Evolutionary conservation across 2,329 filamentous ascomycete species (phyloP).

Genomic region (Claviceps fusiformis): DNA sequence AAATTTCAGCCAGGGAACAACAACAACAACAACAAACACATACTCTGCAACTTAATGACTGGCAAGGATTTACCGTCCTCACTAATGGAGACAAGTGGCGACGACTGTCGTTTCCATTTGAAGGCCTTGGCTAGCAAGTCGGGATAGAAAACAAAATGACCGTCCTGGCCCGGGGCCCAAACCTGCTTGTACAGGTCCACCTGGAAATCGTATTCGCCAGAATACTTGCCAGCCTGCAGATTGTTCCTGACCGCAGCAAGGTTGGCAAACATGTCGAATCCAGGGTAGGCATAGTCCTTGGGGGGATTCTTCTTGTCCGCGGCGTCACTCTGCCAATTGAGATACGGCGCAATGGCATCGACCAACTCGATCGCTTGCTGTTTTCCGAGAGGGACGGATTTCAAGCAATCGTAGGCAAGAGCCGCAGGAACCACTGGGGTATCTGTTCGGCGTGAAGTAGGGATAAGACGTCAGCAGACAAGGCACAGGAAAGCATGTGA

Average conservation of each 20-base stretch:
- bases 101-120: slow-evolving; percentile 7
- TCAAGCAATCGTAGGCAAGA: slow-evolving; percentile 23
- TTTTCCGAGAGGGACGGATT: slow-evolving; percentile 24
- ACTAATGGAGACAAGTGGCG: slow-evolving; percentile 26
- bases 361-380: slow-evolving; percentile 21
- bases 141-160: slow-evolving; percentile 35
- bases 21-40: not conserved
- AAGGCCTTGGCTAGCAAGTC: slow-evolving; percentile 8
- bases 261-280: slow-evolving; percentile 31
- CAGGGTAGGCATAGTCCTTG: slow-evolving; percentile 32
- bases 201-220: slow-evolving; percentile 42
- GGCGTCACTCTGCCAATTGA: slow-evolving; percentile 34
- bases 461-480: not conserved
- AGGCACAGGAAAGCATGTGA: too few relatives aligned
- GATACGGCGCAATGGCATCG: slow-evolving; percentile 25
- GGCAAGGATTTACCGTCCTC: slow-evolving; percentile 15
- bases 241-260: slow-evolving; percentile 32
- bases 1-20: too few relatives aligned
- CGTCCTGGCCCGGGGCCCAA: slow-evolving; percentile 41
- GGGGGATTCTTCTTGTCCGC: slow-evolving; percentile 39
- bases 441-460: slow-evolving; percentile 6
- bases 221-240: slow-evolving; percentile 26
- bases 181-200: slow-evolving; percentile 38
- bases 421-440: slow-evolving; percentile 21
- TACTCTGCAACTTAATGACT: slow-evolving; percentile 11